These are phyloP conservation scores for Aspergillus diversus DNA, from an alignment of 495 filamentous ascomycete species.

Conservation along the genomic window DNA sequence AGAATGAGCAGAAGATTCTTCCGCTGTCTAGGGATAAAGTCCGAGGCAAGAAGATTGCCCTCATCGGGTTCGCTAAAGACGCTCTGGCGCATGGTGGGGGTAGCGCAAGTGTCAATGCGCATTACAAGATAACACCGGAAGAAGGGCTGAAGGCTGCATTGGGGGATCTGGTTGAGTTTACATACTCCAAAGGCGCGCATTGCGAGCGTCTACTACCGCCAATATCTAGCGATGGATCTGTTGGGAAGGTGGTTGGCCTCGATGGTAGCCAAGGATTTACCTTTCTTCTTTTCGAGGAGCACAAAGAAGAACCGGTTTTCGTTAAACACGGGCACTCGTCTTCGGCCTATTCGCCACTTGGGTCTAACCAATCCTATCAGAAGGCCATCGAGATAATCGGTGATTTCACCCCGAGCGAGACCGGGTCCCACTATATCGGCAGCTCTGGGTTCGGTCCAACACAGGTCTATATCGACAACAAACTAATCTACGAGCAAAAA, in stretches of 20 bases:
- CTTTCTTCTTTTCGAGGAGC: constrained; percentile 1
- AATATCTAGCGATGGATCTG: background rate
- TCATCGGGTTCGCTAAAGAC: background rate
- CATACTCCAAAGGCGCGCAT: constrained; percentile 4
- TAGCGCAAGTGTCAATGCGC: background rate
- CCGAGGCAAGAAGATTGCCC: background rate
- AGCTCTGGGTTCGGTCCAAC: constrained; percentile 13
- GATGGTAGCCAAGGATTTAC: constrained; percentile 1
- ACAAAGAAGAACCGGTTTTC: background rate
- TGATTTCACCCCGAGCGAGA: background rate
- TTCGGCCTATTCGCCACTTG: background rate
- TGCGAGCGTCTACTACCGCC: background rate
- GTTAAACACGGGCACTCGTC: background rate
- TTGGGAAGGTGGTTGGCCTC: background rate
- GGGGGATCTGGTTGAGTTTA: background rate
- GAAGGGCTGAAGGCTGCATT: constrained; percentile 6
- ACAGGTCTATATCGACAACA: constrained; percentile 4
- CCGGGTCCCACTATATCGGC: constrained; percentile 14
- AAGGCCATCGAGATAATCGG: background rate
- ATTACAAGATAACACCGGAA: background rate
- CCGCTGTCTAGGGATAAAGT: background rate
- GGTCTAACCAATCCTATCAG: background rate
- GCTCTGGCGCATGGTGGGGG: background rate
- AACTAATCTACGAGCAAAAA: constrained; percentile 13
- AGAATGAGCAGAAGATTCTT: background rate